Percentiles rank a stretch among this genome's conserved stretches.
Evolutionary conservation across 2,329 filamentous ascomycete species (phyloP).

Genomic region (Ceratocystiopsis minuta): DNA sequence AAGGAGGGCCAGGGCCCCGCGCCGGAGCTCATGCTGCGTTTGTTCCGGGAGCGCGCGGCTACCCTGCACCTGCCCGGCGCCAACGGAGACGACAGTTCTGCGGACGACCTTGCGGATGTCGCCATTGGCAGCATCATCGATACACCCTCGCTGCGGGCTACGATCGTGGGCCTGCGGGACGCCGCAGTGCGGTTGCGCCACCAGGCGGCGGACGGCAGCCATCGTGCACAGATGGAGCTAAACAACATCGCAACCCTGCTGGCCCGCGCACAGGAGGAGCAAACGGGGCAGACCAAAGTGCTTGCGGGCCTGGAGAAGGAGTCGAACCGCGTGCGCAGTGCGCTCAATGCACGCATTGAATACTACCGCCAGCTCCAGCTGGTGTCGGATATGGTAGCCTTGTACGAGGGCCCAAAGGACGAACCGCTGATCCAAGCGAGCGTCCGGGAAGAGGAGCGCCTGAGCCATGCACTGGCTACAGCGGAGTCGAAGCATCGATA

Average conservation of each 20-base stretch:
- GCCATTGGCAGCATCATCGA: conserved; percentile 17
- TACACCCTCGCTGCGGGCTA: conserved; percentile 48
- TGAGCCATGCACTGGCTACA: conserved; percentile 40
- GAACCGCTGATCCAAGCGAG: conserved; percentile 28
- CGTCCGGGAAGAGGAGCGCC: conserved; percentile 27
- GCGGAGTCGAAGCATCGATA: conserved; percentile 63
- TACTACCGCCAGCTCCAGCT: conserved; percentile 82
- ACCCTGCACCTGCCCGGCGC: conserved; percentile 20
- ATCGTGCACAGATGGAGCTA: conserved; percentile 43
- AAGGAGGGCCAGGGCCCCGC: conserved; percentile 48
- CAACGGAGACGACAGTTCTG: background rate
- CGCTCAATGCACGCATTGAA: conserved; percentile 73
- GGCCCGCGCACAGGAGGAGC: conserved; percentile 35
- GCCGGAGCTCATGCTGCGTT: conserved; percentile 39
- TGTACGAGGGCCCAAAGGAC: conserved; percentile 47
- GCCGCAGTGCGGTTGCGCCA: conserved; percentile 38
- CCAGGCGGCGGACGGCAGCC: conserved; percentile 21
- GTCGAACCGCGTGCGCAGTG: conserved; percentile 53
- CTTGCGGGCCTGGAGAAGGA: conserved; percentile 42
- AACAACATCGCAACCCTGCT: conserved; percentile 47
- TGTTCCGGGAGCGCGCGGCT: conserved; percentile 28
- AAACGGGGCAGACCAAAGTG: conserved; percentile 33
- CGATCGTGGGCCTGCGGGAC: conserved; percentile 51
- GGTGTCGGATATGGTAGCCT: conserved; percentile 73
- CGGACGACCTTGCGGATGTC: background rate